Conservation (phyloP, 2,329 filamentous ascomycete species). For the Talaromyces sp. region DNA sequence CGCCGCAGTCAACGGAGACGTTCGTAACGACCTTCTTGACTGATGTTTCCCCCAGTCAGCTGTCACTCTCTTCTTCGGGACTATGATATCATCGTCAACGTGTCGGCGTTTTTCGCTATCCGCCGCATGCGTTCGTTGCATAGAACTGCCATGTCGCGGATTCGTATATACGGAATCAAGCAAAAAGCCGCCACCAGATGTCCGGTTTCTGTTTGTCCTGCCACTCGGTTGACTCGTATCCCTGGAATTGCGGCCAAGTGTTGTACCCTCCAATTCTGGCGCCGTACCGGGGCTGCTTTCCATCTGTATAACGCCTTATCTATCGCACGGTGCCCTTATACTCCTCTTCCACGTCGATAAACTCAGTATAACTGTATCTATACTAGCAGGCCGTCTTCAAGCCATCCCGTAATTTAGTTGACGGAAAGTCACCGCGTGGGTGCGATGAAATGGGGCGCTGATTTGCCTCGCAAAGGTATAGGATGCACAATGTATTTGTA, state of each 20-base stretch:
- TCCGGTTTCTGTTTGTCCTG: constrained; percentile 16
- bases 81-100: constrained; percentile 32
- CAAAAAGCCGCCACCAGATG: constrained; percentile 38
- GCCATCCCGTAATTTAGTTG: neutral
- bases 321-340: neutral
- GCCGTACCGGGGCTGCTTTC: constrained; percentile 27
- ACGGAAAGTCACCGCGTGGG: neutral
- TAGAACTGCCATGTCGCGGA: constrained; percentile 26
- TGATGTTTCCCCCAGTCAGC: constrained; percentile 31
- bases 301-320: constrained; percentile 19
- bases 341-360: neutral
- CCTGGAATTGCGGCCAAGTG: constrained; percentile 35
- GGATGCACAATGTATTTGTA: neutral
- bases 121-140: constrained; percentile 27
- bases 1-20: constrained; percentile 30
- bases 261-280: constrained; percentile 36
- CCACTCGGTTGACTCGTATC: constrained; percentile 28
- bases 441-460: neutral
- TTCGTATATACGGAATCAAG: constrained; percentile 41
- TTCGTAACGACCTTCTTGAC: constrained; percentile 29
- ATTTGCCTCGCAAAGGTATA: neutral
- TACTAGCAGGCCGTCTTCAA: constrained; percentile 3
- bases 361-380: neutral
- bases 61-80: constrained; percentile 35
- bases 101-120: constrained; percentile 41